Conservation (phyloP, 768 basidiomycete species). For the Chlorophyllum brunneum region DNA sequence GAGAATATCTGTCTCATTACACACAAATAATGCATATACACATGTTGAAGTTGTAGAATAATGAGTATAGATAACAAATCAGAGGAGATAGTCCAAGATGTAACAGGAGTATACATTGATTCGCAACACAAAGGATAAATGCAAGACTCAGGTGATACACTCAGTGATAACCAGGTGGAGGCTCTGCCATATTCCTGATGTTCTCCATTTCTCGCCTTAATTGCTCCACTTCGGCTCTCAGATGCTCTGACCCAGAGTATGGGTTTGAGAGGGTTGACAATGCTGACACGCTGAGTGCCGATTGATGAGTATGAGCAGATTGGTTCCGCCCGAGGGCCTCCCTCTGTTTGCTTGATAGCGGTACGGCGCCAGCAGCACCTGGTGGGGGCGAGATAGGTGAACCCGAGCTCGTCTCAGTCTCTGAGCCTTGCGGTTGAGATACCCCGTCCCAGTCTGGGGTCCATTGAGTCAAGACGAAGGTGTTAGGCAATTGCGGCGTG, state of each 20-base stretch:
- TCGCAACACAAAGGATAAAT: too few species aligned
- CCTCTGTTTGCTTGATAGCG: not conserved
- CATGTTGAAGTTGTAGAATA: too few species aligned
- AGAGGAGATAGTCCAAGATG: too few species aligned
- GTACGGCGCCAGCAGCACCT: not conserved
- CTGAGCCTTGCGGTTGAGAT: not conserved
- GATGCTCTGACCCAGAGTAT: not conserved
- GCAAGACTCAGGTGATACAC: too few species aligned
- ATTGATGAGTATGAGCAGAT: not conserved
- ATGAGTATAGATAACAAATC: too few species aligned
- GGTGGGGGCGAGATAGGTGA: not conserved
- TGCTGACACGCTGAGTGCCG: not conserved
- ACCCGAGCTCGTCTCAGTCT: not conserved
- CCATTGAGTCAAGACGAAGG: not conserved
- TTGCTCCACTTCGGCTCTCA: slow-evolving; percentile 12
- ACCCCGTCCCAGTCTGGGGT: not conserved
- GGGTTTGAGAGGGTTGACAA: not conserved
- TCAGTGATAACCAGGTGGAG: slow-evolving; percentile 1
- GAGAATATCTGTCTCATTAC: too few species aligned
- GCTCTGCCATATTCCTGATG: not conserved
- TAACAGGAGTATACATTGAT: too few species aligned
- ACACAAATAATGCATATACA: too few species aligned
- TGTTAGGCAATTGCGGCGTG: too few species aligned
- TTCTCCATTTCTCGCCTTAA: slow-evolving; percentile 12
- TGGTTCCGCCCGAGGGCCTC: not conserved